A percentile compares a stretch with the other conserved stretches of the same genome.
Conservation (phyloP, 192 early-diverging fungal species). For the Podila epicladia region DNA sequence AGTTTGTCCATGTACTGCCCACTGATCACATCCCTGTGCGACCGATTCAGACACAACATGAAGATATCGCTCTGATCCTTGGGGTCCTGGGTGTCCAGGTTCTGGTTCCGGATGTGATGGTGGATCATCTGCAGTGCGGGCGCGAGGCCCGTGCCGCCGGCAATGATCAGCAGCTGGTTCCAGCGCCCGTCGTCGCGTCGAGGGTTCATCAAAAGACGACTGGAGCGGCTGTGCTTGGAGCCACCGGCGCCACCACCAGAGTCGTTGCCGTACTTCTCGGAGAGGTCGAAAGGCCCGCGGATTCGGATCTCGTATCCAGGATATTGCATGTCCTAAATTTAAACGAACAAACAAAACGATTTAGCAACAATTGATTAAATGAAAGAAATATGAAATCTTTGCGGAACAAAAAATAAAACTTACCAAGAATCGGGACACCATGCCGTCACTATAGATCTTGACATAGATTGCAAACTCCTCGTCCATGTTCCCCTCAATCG, state of each 20-base stretch:
- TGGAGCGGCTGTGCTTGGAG: background rate
- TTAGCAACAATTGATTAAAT: too few relatives aligned
- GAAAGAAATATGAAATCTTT: too few relatives aligned
- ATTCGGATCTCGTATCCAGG: slow-evolving; percentile 18
- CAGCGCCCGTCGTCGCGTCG: slow-evolving; percentile 9
- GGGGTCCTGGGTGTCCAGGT: background rate
- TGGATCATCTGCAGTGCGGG: slow-evolving; percentile 25
- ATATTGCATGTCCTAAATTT: slow-evolving; percentile 11
- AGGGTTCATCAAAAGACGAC: slow-evolving; percentile 5
- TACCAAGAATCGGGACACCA: slow-evolving; percentile 20
- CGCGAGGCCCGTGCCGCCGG: slow-evolving; percentile 23
- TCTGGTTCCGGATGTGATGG: background rate
- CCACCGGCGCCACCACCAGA: background rate
- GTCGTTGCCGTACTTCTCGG: background rate
- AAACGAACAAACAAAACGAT: too few relatives aligned
- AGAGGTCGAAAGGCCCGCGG: slow-evolving; percentile 17
- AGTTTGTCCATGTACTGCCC: background rate
- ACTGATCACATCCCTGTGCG: background rate
- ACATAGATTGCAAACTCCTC: slow-evolving; percentile 15
- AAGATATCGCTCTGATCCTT: background rate
- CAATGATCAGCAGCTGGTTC: slow-evolving; percentile 21
- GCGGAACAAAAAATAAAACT: too few relatives aligned
- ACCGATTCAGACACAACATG: background rate
- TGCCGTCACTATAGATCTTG: slow-evolving; percentile 23
- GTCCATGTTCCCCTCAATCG: slow-evolving; percentile 2